phyloP scores from a whole-genome alignment of 192 early-diverging fungal species.

The Spizellomyces sp. region DNA sequence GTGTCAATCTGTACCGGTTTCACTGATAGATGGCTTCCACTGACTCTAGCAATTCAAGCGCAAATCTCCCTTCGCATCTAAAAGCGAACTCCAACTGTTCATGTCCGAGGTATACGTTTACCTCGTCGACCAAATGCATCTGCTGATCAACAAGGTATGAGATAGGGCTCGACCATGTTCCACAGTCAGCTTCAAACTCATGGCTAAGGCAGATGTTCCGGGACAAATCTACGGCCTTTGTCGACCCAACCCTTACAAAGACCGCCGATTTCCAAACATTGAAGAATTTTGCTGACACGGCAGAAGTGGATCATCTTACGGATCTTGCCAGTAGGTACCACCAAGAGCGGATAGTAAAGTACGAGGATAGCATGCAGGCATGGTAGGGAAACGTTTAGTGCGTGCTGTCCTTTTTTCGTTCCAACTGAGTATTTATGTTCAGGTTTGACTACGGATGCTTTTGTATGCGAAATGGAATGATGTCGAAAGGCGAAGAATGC shows the following conservation, averaged over 20 bases:
- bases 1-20: neutral
- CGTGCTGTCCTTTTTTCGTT: too few relatives aligned
- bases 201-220: conserved; percentile 36
- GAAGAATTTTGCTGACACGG: conserved; percentile 54
- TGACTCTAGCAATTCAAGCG: conserved; percentile 43
- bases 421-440: neutral
- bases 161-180: neutral
- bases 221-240: conserved; percentile 31
- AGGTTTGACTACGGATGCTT: conserved; percentile 65
- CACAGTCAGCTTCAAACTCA: neutral
- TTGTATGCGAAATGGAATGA: conserved; percentile 46
- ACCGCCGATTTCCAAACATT: conserved; percentile 51
- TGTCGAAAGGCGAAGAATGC: conserved; percentile 55
- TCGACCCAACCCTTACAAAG: conserved; percentile 36
- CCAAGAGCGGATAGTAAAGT: conserved; percentile 57
- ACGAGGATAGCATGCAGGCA: conserved; percentile 56
- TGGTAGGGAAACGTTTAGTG: conserved; percentile 35
- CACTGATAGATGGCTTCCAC: neutral
- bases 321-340: conserved; percentile 50
- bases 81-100: conserved; percentile 58
- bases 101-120: conserved; percentile 64
- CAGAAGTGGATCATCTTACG: conserved; percentile 45
- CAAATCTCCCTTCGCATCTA: conserved; percentile 52
- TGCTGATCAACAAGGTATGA: conserved; percentile 44
- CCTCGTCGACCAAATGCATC: conserved; percentile 61